phyloP scores from a whole-genome alignment of 495 filamentous ascomycete genomes.

The Amphirosellinia nigrospora region DNA sequence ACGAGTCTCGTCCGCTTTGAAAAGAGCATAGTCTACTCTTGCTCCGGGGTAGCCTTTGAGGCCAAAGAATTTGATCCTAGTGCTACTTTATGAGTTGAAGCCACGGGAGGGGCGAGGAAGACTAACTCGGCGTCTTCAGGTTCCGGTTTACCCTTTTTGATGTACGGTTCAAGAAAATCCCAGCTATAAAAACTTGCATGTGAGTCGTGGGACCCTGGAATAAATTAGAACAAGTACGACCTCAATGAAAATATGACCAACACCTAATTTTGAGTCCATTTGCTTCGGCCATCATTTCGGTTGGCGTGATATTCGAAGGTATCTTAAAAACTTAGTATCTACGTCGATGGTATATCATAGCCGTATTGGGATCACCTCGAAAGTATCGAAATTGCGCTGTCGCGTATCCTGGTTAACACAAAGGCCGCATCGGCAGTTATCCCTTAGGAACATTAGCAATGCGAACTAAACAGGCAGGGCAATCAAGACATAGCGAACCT shows the following conservation, averaged over 20 bases:
- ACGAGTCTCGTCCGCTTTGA: slow-evolving; percentile 60
- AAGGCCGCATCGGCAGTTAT: slow-evolving; percentile 76
- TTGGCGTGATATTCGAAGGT: slow-evolving; percentile 56
- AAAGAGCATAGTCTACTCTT: slow-evolving; percentile 43
- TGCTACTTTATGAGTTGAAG: not conserved
- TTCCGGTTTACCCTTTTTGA: slow-evolving; percentile 39
- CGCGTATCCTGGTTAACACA: slow-evolving; percentile 80
- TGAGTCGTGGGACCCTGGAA: slow-evolving; percentile 57
- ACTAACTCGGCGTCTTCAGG: slow-evolving; percentile 36
- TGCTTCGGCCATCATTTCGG: slow-evolving; percentile 36
- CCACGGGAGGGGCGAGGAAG: not conserved
- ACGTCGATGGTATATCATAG: not conserved
- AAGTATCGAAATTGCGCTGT: slow-evolving; percentile 77
- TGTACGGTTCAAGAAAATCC: slow-evolving; percentile 59
- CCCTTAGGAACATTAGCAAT: slow-evolving; percentile 54
- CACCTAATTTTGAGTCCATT: slow-evolving; percentile 51
- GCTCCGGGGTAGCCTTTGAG: slow-evolving; percentile 26
- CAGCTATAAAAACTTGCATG: slow-evolving; percentile 64
- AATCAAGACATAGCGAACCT: slow-evolving; percentile 31
- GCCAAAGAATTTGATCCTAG: slow-evolving; percentile 33
- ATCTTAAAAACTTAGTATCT: slow-evolving; percentile 45
- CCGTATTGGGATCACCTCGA: slow-evolving; percentile 44
- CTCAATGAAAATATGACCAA: slow-evolving; percentile 34
- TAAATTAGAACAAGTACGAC: not conserved
- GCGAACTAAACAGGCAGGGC: slow-evolving; percentile 2